Evolutionary conservation across 495 filamentous ascomycete genomes (phyloP).

Genomic region (Neurospora sp.): DNA sequence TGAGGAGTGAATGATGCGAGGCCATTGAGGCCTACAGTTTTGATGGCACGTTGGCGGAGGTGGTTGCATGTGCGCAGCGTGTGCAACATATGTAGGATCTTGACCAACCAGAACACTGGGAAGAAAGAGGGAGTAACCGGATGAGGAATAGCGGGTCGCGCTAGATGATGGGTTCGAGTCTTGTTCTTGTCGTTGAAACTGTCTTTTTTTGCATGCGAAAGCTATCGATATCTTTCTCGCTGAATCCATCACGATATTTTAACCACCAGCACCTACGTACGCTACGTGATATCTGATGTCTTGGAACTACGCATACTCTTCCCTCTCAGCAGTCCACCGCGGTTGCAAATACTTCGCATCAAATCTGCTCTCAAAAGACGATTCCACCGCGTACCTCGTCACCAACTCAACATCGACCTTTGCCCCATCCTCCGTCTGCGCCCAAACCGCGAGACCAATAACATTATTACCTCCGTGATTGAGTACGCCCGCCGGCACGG

Average conservation of each 20-base stretch:
- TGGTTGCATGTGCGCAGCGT: neutral
- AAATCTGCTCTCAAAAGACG: conserved; percentile 16
- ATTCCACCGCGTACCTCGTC: conserved; percentile 9
- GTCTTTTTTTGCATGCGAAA: neutral
- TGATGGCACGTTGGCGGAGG: neutral
- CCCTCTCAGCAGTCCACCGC: conserved; percentile 7
- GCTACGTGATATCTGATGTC: neutral
- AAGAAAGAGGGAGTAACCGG: neutral
- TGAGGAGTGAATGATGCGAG: neutral
- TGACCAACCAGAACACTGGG: neutral
- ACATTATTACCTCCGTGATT: conserved; percentile 47
- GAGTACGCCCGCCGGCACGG: conserved; percentile 47
- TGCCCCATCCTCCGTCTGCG: conserved; percentile 17
- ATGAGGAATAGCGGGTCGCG: neutral
- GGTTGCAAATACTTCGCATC: conserved; percentile 17
- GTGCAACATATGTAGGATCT: neutral
- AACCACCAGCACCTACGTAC: neutral
- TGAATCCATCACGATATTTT: neutral
- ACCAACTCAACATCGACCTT: conserved; percentile 14
- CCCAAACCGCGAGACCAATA: conserved; percentile 45
- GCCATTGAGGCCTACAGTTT: neutral
- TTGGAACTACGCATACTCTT: neutral
- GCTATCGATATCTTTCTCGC: neutral
- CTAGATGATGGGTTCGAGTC: neutral
- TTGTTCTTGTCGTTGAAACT: neutral